Base-by-base conservation (phyloP, 441 rosid genomes). In the Mallotus repandus region DNA sequence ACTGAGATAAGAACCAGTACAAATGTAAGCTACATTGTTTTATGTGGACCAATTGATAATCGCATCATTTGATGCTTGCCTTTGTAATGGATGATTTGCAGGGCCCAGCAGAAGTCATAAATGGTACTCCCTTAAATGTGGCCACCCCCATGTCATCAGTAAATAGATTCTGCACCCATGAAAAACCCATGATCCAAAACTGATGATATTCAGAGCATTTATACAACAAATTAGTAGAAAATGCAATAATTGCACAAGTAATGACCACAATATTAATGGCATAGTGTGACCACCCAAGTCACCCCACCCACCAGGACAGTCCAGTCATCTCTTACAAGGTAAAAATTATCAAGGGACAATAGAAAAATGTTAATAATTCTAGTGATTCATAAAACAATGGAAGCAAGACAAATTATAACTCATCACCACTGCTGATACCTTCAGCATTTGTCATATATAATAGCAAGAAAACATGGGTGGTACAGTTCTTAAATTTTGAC, bases 111-210 rank as follows among this genome's bases (percentile, higher is more conserved):
- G 94, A 89, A 19, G 99, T 93, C 97, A 93, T 93, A 73, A 91
- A 95, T 52, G 97, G 97, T 71, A 88, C 81, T 59, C 95, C 99
- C 84, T 91, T 90, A 84, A 81, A 95, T 64, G 97, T 95, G 66
- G 99, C 99, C 68, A 93, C 88, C 6, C 98, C 97, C 74, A 81
- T 88, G 56, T 89, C 99, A 80, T 95, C 93, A 0, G 99, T 89
- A 80, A 78, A 90, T 50, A 95, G 97, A 88, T 85, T 52, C 97
- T 93, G 93, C 93, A 82, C 56, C 80, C 75, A 78, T 43, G 45
- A 69, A 74, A 77, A 29, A 61, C 68, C 32, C 60, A 74, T 60
- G 54, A 57, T 73, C 72, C 74, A 21, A 25, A 13, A 53, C 68
- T 46, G 41, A 16, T 25, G 35, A 25, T 71, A 35, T 25, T 14